Evolutionary conservation across 2,329 filamentous ascomycete species (phyloP).

Genomic region (Fusarium sp.): DNA sequence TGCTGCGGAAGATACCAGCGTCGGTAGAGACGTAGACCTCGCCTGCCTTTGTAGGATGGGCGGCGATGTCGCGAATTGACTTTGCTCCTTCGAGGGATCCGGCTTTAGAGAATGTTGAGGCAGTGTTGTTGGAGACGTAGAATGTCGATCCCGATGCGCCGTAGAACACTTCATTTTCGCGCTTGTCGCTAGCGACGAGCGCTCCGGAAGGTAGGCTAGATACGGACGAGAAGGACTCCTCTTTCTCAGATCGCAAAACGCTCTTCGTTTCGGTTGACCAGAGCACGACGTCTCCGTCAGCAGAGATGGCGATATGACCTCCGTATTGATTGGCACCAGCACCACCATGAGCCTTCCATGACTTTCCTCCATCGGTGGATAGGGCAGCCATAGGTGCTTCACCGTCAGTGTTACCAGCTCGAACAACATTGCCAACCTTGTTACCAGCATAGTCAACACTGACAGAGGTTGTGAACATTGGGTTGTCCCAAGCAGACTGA

Average conservation of each 20-base stretch:
- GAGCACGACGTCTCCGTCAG: constrained; percentile 60
- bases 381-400: constrained; percentile 59
- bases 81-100: constrained; percentile 54
- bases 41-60: constrained; percentile 67
- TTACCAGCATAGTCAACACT: constrained; percentile 63
- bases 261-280: constrained; percentile 57
- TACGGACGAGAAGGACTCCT: constrained; percentile 58
- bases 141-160: constrained; percentile 58
- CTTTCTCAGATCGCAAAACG: constrained; percentile 56
- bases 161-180: constrained; percentile 64
- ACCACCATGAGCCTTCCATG: constrained; percentile 60
- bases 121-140: constrained; percentile 63
- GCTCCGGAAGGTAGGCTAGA: constrained; percentile 58
- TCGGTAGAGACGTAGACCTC: constrained; percentile 69
- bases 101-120: constrained; percentile 56
- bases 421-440: constrained; percentile 58
- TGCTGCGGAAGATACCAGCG: constrained; percentile 64
- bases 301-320: constrained; percentile 62
- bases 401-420: constrained; percentile 57
- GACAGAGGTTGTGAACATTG: constrained; percentile 58
- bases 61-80: constrained; percentile 65
- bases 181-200: constrained; percentile 65
- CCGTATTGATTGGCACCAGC: constrained; percentile 57
- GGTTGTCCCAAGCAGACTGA: constrained; percentile 57
- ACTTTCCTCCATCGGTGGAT: constrained; percentile 62